Base-by-base conservation (phyloP, 116 monocot genomes). In the Papilionanthe hybrid region DNA sequence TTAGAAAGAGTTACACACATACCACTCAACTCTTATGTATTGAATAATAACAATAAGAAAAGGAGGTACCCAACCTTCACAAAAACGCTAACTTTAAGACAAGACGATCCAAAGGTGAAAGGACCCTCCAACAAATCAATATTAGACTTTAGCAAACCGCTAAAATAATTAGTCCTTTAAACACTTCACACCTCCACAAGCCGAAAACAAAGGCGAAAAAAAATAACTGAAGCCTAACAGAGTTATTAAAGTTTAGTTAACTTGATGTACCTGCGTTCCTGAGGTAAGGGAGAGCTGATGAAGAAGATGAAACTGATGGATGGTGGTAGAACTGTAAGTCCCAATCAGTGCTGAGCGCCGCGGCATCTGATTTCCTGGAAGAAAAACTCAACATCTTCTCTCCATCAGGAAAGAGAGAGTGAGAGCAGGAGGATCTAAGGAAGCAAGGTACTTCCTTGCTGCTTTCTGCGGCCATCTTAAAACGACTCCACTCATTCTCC, bases 381-480 rank as follows among this genome's bases (percentile, higher is more conserved):
- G 96, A 93, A 87, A 96, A 96, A 89, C 91, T 91, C 47, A 96
- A 86, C 96, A 96, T 96, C n/a, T 88, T 91, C 86, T 90, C 93
- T 18, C 88, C 92, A 45, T 86, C 87, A 81, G 82, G 79, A 67
- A 80, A 86, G 68, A 86, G 79, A 42, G 81, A 76, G 72, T 78
- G 68, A 37, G 88, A 55, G 75, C 78, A 86, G 79, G 89, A 80
- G 37, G 37, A 37, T 65, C 84, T 82, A 41, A 84, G 81, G 29
- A 77, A 77, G 75, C 42, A 82, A 82, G 82, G 80, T 37, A 77
- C 43, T 76, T 84, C n/a, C 50, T 75, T 50, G 79, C 50, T 50
- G 88, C 58, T 67, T 87, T 74, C 78, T 89, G 30, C 42, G 37
- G 37, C n/a, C 79, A 83, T 56, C 50, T 87, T 90, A 1, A 79